A percentile compares a stretch with the other conserved stretches of the same genome.
Evolutionary conservation across 176 grass and related monocot genomes (phyloP).

Genomic region (Cenchrus fungigraminus): DNA sequence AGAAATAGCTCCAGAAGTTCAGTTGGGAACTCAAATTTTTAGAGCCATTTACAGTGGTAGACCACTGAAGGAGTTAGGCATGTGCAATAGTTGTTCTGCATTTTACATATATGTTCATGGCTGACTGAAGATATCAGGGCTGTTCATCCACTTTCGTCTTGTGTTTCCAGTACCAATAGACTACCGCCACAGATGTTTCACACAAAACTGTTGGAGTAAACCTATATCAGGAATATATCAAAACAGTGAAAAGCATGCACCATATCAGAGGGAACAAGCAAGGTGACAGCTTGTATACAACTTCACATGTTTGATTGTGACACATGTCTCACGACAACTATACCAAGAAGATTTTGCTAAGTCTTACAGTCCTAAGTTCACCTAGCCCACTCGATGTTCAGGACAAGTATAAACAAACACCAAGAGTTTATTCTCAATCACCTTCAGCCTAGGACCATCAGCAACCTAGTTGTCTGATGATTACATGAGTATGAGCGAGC

Average conservation of each 20-base stretch:
- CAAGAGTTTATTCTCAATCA: conserved; percentile 49
- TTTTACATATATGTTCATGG: neutral
- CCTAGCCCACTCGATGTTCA: conserved; percentile 41
- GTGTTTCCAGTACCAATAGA: neutral
- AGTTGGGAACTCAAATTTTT: neutral
- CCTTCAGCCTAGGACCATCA: conserved; percentile 37
- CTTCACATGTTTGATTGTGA: conserved; percentile 44
- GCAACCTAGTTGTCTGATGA: conserved; percentile 35
- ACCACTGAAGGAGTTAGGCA: too few species aligned
- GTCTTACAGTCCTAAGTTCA: conserved; percentile 45
- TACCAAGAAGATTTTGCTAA: conserved; percentile 45
- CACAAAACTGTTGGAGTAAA: neutral
- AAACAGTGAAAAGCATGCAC: neutral
- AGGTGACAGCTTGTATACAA: conserved; percentile 39
- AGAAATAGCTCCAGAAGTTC: neutral
- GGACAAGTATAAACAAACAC: conserved; percentile 33
- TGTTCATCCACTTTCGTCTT: neutral
- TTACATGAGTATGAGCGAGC: conserved; percentile 35
- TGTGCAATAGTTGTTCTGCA: too few species aligned
- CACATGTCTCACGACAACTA: conserved; percentile 37
- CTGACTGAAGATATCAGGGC: neutral
- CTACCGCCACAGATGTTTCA: neutral
- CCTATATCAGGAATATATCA: neutral
- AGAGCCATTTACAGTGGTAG: neutral
- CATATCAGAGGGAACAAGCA: neutral